Evolutionary conservation across 768 basidiomycete genomes (phyloP).

Genomic region (Boletus bicolor): DNA sequence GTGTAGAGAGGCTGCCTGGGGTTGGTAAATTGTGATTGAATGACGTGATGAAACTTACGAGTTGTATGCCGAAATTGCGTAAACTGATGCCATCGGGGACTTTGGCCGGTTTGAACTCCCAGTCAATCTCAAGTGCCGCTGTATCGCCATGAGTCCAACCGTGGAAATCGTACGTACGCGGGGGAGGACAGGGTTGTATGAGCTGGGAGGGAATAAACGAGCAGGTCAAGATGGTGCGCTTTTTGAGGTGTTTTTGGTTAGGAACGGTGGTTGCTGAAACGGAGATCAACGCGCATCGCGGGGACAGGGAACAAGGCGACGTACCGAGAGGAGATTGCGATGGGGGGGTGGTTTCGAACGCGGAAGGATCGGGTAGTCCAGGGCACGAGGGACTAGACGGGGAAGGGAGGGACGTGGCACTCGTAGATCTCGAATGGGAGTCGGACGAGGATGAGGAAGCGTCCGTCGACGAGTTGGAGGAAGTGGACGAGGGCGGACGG

Average conservation of each 20-base stretch:
- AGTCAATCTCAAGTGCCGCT: constrained; percentile 31
- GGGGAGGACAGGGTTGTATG: constrained; percentile 28
- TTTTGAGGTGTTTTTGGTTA: constrained; percentile 11
- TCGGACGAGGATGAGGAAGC: constrained; percentile 22
- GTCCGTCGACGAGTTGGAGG: constrained; percentile 24
- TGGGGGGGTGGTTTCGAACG: constrained; percentile 1
- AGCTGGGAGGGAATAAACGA: constrained; percentile 50
- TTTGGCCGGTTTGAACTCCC: constrained; percentile 66
- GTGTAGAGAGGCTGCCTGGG: constrained; percentile 72
- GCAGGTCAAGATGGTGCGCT: constrained; percentile 44
- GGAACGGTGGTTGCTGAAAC: constrained; percentile 8
- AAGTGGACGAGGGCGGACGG: constrained; percentile 21
- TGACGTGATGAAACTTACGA: constrained; percentile 48
- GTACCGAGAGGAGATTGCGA: constrained; percentile 3
- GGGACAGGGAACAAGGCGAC: neutral
- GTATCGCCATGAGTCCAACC: constrained; percentile 18
- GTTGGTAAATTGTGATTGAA: constrained; percentile 3
- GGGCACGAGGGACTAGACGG: constrained; percentile 17
- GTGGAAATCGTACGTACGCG: constrained; percentile 20
- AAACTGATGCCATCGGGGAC: constrained; percentile 82
- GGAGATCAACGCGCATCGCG: neutral
- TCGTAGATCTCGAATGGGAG: constrained; percentile 20
- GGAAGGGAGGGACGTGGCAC: constrained; percentile 31
- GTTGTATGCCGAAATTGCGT: constrained; percentile 87
- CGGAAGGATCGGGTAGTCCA: neutral